phyloP scores from a whole-genome alignment of 305 asterid genomes.

The Striga hermonthica region DNA sequence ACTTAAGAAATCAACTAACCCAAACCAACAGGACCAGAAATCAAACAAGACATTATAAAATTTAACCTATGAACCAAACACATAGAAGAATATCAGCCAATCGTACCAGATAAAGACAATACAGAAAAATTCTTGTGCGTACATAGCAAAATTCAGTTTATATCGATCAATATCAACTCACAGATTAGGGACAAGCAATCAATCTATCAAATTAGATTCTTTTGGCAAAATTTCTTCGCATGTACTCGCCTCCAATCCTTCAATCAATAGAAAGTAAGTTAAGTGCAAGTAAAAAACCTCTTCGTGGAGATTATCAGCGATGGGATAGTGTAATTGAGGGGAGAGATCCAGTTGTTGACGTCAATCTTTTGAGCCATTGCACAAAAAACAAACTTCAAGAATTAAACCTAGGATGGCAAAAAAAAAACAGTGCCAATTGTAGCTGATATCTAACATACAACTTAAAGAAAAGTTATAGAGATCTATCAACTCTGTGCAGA shows the following conservation, averaged over 20 bases:
- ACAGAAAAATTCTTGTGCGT: slow-evolving; percentile 18
- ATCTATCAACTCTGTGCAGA: too few species aligned
- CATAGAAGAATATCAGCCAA: too few species aligned
- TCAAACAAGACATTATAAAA: neutral
- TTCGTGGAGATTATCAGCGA: slow-evolving; percentile 80
- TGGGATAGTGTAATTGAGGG: slow-evolving; percentile 79
- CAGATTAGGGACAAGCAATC: slow-evolving; percentile 14
- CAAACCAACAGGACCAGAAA: slow-evolving; percentile 7
- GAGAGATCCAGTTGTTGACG: slow-evolving; percentile 71
- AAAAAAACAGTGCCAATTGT: too few species aligned
- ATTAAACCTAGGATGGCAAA: too few species aligned
- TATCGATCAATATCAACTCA: neutral
- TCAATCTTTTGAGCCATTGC: slow-evolving; percentile 59
- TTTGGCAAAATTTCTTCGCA: neutral
- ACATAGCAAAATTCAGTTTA: too few species aligned
- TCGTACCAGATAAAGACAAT: neutral
- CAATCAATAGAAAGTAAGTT: neutral
- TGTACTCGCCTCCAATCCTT: neutral
- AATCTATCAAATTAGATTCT: slow-evolving; percentile 26
- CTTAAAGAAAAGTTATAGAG: too few species aligned
- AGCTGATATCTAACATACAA: too few species aligned
- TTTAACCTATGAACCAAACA: neutral
- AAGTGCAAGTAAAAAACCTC: slow-evolving; percentile 49
- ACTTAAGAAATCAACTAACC: slow-evolving; percentile 12
- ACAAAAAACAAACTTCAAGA: too few species aligned